phyloP scores from a whole-genome alignment of 495 filamentous ascomycete species.

The Cercophora sp. region DNA sequence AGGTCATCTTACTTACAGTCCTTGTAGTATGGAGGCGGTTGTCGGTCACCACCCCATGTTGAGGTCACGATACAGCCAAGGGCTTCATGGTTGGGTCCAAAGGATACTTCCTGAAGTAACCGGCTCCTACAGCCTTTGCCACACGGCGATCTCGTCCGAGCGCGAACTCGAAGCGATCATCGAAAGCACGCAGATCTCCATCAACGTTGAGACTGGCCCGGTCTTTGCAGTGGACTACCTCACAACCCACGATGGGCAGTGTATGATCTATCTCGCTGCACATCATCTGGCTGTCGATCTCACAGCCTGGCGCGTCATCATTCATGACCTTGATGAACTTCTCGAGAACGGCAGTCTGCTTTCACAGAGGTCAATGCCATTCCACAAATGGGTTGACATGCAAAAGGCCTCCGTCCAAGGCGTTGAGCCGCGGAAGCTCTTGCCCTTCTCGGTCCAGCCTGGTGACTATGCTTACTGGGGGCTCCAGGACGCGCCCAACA shows the following conservation, averaged over 20 bases:
- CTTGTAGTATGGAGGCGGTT: slow-evolving; percentile 53
- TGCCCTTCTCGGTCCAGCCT: slow-evolving; percentile 30
- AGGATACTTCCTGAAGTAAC: slow-evolving; percentile 33
- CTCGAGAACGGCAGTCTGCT: slow-evolving; percentile 45
- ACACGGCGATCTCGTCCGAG: slow-evolving; percentile 33
- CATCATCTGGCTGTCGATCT: slow-evolving; percentile 70
- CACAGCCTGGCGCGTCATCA: slow-evolving; percentile 65
- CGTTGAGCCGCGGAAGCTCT: slow-evolving; percentile 17
- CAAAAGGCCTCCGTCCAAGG: slow-evolving; percentile 31
- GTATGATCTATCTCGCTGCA: slow-evolving; percentile 59
- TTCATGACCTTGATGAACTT: slow-evolving; percentile 63
- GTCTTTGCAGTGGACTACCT: slow-evolving; percentile 50
- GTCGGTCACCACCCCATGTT: slow-evolving; percentile 69
- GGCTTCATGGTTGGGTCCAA: slow-evolving; percentile 39
- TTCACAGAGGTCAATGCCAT: slow-evolving; percentile 49
- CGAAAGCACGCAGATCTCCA: slow-evolving; percentile 32
- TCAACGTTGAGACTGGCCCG: slow-evolving; percentile 42
- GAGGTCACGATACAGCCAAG: slow-evolving; percentile 56
- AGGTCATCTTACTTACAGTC: no score
- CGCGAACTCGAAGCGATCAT: slow-evolving; percentile 39
- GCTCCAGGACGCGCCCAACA: slow-evolving; percentile 39
- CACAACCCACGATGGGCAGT: slow-evolving; percentile 41
- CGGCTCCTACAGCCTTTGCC: slow-evolving; percentile 37
- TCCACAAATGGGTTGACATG: slow-evolving; percentile 58
- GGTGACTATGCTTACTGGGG: slow-evolving; percentile 47